Base-by-base conservation (phyloP, 768 basidiomycete genomes). In the Auricularia heimuer region DNA sequence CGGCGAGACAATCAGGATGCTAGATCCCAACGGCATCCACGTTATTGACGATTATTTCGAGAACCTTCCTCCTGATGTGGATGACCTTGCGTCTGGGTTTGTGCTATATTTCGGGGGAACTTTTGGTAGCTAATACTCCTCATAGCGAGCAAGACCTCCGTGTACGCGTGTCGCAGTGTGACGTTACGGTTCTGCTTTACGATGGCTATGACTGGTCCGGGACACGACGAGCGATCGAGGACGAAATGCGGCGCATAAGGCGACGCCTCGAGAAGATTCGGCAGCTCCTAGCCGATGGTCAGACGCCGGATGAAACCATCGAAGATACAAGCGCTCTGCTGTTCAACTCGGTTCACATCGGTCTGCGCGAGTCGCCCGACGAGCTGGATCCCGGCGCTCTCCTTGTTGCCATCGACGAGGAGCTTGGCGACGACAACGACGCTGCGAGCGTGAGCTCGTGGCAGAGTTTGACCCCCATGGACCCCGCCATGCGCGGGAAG, bases 331-430 rank as follows among this genome's bases (percentile, higher is more conserved):
- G 87, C 69, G 77, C 90, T 1, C 79, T 90, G 4, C 81, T 98
- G 24, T 97, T 95, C 81, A 97, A 98, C 72, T 98, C 95, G 0
- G 85, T 97, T 44, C 91, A 94, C 70, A 88, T 98, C 64, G 95
- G 96, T 35, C 78, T 98, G n/a, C 86, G 90, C 36, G 84, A 88
- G 67, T 87, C 91, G 63, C 74, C 84, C 14, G 87, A 89, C 61
- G 83, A 85, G 34, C 77, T 89, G 69, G 94, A 96, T 70, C 83
- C 88, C 3, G 83, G 81, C 10, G 86, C 85, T 2, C 78, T 96
- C 54, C 83, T 97, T 44, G 93, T 92, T 6, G 95, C 94, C 1
- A 97, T 98, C 65, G 92, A 98, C 69, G 87, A 94, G 62, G 90
- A 98, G 73, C 79, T 98, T 45, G 85, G 85, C 65, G 88, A 92